Evolutionary conservation across 345 rosid species (phyloP).

Genomic region (Ricinus communis): DNA sequence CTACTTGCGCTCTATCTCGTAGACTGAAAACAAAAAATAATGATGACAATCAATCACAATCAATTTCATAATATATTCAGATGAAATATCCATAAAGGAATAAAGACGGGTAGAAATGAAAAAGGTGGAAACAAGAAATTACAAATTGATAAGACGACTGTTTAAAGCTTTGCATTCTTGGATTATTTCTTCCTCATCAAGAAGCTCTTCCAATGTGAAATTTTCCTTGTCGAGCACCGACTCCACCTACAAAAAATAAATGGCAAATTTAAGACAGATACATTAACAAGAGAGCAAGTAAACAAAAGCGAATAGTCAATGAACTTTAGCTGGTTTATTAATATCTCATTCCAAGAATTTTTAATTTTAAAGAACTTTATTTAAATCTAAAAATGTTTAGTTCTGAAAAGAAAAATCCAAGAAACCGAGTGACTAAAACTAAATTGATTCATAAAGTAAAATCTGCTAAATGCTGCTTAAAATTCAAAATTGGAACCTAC

Average conservation of each 20-base stretch:
- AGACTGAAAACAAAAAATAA: constrained; percentile 48
- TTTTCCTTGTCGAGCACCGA: constrained; percentile 81
- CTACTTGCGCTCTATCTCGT: constrained; percentile 89
- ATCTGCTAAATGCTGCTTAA: neutral
- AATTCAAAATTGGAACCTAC: constrained; percentile 6
- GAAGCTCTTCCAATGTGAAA: constrained; percentile 92
- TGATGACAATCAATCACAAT: constrained; percentile 20
- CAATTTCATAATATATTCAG: neutral
- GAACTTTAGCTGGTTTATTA: too few relatives aligned
- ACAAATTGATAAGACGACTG: constrained; percentile 95
- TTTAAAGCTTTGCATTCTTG: constrained; percentile 99
- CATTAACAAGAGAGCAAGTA: neutral
- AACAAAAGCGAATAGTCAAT: too few relatives aligned
- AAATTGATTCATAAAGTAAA: neutral
- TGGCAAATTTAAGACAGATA: neutral
- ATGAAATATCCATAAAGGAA: neutral
- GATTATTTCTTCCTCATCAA: constrained; percentile 98
- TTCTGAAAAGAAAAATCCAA: too few relatives aligned
- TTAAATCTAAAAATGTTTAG: too few relatives aligned
- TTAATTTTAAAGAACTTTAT: too few relatives aligned
- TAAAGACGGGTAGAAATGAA: too few relatives aligned
- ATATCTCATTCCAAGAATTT: too few relatives aligned
- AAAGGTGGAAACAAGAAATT: constrained; percentile 24
- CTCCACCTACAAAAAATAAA: constrained; percentile 65
- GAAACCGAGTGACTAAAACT: too few relatives aligned